Conservation (phyloP, 331 rosid species). For the Dryas integrifolia region DNA sequence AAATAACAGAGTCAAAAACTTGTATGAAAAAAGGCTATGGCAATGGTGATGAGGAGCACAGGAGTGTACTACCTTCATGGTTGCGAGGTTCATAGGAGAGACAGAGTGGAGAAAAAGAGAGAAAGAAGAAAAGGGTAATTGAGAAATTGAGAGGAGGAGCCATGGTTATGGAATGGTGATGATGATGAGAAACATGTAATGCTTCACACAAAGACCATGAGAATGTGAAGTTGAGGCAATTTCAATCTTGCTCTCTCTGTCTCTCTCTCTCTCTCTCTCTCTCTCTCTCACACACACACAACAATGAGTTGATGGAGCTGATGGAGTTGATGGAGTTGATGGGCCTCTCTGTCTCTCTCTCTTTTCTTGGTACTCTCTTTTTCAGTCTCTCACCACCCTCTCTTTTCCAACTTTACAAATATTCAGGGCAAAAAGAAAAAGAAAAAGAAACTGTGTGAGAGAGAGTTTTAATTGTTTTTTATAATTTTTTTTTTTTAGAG, state of each 20-base stretch:
- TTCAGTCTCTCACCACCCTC: constrained; percentile 20
- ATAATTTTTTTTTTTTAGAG: neutral
- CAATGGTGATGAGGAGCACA: neutral
- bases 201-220: constrained; percentile 7
- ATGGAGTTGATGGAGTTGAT: neutral
- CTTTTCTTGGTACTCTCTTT: constrained; percentile 10
- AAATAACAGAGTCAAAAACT: neutral
- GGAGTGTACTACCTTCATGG: constrained; percentile 60
- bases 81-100: constrained; percentile 78
- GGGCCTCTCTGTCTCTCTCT: constrained; percentile 14
- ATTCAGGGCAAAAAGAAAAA: constrained; percentile 25
- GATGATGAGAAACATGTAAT: constrained; percentile 6
- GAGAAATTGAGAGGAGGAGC: constrained; percentile 12
- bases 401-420: constrained; percentile 32
- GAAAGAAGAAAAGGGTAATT: constrained; percentile 16
- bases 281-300: too few relatives aligned
- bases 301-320: too few relatives aligned
- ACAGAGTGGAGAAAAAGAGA: constrained; percentile 35
- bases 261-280: neutral
- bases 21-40: neutral
- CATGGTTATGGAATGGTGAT: constrained; percentile 35
- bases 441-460: neutral
- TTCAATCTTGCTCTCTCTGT: neutral
- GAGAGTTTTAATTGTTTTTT: neutral
- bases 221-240: constrained; percentile 4